These are phyloP conservation scores for Wolfiporia cocos DNA, from an alignment of 1,284 basidiomycete genomes.

Conservation along the genomic window DNA sequence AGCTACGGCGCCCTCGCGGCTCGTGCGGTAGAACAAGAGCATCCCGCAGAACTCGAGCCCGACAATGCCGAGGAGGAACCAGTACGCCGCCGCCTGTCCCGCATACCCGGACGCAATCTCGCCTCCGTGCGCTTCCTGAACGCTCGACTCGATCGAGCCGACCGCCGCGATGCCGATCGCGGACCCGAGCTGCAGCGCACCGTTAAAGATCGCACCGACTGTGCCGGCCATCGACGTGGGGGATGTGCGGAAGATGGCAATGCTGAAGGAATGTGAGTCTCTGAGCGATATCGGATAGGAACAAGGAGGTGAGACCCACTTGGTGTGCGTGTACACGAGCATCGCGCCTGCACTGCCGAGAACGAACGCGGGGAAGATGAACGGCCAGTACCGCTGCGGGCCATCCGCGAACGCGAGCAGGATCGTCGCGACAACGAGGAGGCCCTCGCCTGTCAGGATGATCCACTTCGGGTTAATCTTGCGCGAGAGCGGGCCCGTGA, in stretches of 20 bases:
- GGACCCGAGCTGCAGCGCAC: constrained; percentile 45
- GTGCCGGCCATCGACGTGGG: constrained; percentile 44
- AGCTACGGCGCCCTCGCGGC: constrained; percentile 14
- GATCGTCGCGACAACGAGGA: constrained; percentile 34
- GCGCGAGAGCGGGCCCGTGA: constrained; percentile 34
- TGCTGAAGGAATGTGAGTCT: constrained; percentile 23
- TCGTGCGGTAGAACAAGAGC: constrained; percentile 31
- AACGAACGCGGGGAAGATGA: constrained; percentile 42
- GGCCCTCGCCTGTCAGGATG: constrained; percentile 33
- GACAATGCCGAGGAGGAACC: constrained; percentile 42
- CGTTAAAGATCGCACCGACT: constrained; percentile 50
- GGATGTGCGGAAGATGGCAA: constrained; percentile 43
- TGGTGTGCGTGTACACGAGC: constrained; percentile 27
- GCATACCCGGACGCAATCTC: constrained; percentile 21
- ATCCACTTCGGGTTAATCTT: constrained; percentile 36
- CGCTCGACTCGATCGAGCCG: constrained; percentile 40
- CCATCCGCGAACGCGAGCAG: constrained; percentile 36
- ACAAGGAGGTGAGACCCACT: constrained; percentile 23
- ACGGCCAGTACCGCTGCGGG: constrained; percentile 38
- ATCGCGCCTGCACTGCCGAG: constrained; percentile 37
- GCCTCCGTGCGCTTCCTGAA: constrained; percentile 29
- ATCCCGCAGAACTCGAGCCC: constrained; percentile 28
- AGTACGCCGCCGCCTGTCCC: constrained; percentile 41
- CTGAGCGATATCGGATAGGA: background rate
- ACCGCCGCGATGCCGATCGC: constrained; percentile 43